Evolutionary conservation across 345 rosid species (phyloP).

Genomic region (Alliaria petiolata): DNA sequence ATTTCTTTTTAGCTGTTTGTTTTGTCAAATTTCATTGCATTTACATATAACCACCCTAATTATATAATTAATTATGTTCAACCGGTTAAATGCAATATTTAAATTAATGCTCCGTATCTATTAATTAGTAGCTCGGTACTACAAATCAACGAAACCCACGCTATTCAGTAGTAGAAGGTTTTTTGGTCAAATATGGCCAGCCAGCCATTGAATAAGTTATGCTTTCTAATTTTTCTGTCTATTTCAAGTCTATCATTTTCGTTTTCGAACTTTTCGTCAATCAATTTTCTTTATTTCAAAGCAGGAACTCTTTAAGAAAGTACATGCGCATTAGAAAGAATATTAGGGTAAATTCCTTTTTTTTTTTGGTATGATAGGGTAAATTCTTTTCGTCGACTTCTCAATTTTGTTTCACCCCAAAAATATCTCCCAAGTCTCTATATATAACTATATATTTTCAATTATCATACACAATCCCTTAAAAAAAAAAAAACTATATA

Average conservation of each 20-base stretch:
- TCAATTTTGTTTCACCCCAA: background rate
- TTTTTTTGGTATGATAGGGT: too few species aligned
- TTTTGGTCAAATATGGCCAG: conserved; percentile 17
- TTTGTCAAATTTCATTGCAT: background rate
- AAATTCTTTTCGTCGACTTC: background rate
- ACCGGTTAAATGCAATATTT: background rate
- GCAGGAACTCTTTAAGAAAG: background rate
- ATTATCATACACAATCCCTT: too few species aligned
- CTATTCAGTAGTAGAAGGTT: background rate
- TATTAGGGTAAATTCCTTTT: too few species aligned
- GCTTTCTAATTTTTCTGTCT: background rate
- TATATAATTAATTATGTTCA: too few species aligned
- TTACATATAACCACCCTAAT: background rate
- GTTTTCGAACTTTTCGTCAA: background rate
- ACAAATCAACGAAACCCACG: background rate
- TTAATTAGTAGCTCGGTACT: background rate
- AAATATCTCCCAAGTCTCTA: background rate
- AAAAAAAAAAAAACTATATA: too few species aligned
- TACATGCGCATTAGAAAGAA: background rate
- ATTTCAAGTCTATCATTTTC: background rate
- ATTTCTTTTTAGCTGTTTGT: background rate
- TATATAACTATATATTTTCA: too few species aligned
- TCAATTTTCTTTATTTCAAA: background rate
- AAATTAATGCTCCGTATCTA: background rate
- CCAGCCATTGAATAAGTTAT: conserved; percentile 13